Evolutionary conservation across 768 basidiomycete genomes (phyloP).

Genomic region (Boletus tylopilopsis): DNA sequence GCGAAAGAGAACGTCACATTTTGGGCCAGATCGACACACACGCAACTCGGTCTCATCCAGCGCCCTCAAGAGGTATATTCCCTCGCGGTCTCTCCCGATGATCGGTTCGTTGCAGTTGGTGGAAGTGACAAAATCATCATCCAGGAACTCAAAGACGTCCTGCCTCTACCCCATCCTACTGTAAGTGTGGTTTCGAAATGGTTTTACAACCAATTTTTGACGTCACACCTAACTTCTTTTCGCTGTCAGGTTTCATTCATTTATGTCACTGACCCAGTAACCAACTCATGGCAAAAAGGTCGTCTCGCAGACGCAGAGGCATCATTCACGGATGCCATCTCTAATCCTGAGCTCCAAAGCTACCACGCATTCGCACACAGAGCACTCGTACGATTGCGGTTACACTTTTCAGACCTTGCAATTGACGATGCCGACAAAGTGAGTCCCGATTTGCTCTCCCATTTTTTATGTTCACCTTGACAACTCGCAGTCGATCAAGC

Average conservation of each 20-base stretch:
- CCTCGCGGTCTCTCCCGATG: background rate
- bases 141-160: too few relatives aligned
- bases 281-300: background rate
- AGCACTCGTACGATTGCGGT: background rate
- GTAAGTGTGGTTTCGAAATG: background rate
- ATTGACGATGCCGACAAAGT: background rate
- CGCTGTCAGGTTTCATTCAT: background rate
- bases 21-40: background rate
- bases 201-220: too few relatives aligned
- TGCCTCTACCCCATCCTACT: background rate
- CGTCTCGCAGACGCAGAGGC: background rate
- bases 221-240: too few relatives aligned
- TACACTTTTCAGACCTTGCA: background rate
- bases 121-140: background rate
- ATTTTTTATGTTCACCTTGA: background rate
- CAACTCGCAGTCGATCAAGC: background rate
- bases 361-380: background rate
- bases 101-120: background rate
- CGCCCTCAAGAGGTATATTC: background rate
- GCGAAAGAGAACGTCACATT: background rate
- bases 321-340: background rate
- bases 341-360: background rate
- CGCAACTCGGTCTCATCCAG: background rate
- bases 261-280: background rate
- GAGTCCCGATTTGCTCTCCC: background rate